Percentiles rank a stretch among this genome's conserved stretches.
phyloP scores from a whole-genome alignment of 83 land plant species.

The Picea abies region DNA sequence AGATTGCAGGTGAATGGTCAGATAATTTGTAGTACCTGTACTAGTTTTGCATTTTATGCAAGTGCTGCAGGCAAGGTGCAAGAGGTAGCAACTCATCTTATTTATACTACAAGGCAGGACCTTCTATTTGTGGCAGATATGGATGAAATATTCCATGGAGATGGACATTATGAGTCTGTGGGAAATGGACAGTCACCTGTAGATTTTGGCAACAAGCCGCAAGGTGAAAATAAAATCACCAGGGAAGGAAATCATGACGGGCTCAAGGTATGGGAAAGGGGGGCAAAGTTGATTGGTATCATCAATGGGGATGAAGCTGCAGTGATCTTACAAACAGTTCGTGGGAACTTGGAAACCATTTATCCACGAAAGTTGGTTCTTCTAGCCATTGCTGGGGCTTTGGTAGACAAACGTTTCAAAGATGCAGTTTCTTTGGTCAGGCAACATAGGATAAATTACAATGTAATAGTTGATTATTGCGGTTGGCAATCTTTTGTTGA shows the following conservation, averaged over 20 bases:
- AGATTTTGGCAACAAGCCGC: conserved; percentile 27
- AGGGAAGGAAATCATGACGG: conserved; percentile 30
- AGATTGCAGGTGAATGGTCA: conserved; percentile 54
- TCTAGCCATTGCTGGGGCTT: conserved; percentile 68
- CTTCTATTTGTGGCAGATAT: conserved; percentile 61
- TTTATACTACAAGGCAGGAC: conserved; percentile 87
- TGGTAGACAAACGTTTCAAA: conserved; percentile 67
- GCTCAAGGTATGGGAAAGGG: conserved; percentile 91
- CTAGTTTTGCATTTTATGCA: conserved; percentile 71
- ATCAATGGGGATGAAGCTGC: conserved; percentile 89
- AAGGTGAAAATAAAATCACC: conserved; percentile 19
- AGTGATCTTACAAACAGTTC: conserved; percentile 79
- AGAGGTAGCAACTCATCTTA: conserved; percentile 50
- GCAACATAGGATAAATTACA: conserved; percentile 90
- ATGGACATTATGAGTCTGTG: conserved; percentile 9
- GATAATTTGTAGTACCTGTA: conserved; percentile 68
- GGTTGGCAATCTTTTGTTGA: conserved; percentile 73
- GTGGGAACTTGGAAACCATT: conserved; percentile 95
- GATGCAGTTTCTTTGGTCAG: conserved; percentile 91
- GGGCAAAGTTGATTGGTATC: conserved; percentile 80
- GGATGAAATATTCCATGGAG: conserved; percentile 40
- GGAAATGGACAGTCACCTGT: conserved; percentile 15
- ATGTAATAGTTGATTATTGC: conserved; percentile 82
- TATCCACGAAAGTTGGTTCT: conserved; percentile 93
- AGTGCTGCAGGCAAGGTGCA: neutral